Evolutionary conservation across 2,329 filamentous ascomycete genomes (phyloP), one percentile per base, ranked within the genome.

Genomic region (Claviceps africana): DNA sequence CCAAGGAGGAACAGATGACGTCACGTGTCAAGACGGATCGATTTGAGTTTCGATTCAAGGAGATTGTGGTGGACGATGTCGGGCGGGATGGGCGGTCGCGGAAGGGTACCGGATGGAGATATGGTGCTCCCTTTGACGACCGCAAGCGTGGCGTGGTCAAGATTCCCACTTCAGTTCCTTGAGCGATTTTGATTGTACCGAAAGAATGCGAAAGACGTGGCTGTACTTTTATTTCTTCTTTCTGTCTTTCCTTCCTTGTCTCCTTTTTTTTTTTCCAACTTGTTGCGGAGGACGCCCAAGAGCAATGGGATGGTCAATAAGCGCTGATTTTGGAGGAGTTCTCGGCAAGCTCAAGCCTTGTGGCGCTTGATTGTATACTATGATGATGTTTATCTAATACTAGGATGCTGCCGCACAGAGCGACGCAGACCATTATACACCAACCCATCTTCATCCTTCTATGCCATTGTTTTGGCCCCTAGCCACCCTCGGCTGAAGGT

Each of bases 101-200:
- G 37, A 66, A 64, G 28, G 79, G 70, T 13, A 72, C 78, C 2
- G 82, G 82, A 21, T 81, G 76, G 74, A 70, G 79, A 54, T 86
- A 86, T 58, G 82, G 82, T 55, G 74, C 74, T 55, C 82, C 82
- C 11, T 71, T 73, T 56, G 72, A 78, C 61, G 82, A 86, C 61
- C 74, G 82, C 53, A 78, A 75, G 67, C 77, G 75, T 59, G 81
- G 78, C n/a, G 62, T 76, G 62, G 67, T 83, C 68, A 85, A 85
- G 74, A 85, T 85, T 61, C 82, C 82, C 22, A 83, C 76, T 37
- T 76, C 72, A 51, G 79, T 84, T 51, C 76, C 75, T 54, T 79
- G 59, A 72, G 43, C 9, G 19, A 37, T 42, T 15, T 43, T 7
- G 4, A 21, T 43, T 22, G n/a, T n/a, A n/a, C n/a, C n/a, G n/a